These are phyloP conservation scores for Talaromyces rugulosus DNA, from an alignment of 2,329 filamentous ascomycete species.

Conservation along the genomic window DNA sequence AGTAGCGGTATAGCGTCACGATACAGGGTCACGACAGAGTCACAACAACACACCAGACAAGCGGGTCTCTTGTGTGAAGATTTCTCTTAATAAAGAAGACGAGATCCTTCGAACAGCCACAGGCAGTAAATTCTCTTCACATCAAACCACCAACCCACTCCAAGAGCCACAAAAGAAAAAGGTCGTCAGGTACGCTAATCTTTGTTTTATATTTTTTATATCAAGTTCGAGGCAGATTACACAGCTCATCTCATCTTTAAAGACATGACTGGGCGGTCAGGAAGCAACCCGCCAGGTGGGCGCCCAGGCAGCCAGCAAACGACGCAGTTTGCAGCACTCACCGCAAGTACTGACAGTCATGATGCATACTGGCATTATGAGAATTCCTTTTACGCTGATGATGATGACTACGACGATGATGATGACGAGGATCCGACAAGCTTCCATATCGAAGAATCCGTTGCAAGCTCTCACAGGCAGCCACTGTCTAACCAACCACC, in stretches of 20 bases:
- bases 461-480: background rate
- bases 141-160: background rate
- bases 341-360: background rate
- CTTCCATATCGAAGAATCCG: background rate
- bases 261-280: background rate
- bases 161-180: background rate
- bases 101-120: background rate
- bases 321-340: background rate
- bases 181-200: background rate
- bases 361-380: background rate
- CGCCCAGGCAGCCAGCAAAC: background rate
- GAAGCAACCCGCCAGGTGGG: background rate
- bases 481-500: background rate
- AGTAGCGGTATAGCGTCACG: no score
- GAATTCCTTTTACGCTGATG: background rate
- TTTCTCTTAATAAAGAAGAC: background rate
- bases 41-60: background rate
- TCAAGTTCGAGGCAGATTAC: background rate
- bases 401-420: background rate
- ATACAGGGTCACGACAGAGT: no score
- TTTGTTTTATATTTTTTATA: background rate
- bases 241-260: background rate
- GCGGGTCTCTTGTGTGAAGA: background rate
- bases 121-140: background rate
- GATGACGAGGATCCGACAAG: background rate